phyloP scores from a whole-genome alignment of 495 filamentous ascomycete genomes.

The Penicillium riverlandense region DNA sequence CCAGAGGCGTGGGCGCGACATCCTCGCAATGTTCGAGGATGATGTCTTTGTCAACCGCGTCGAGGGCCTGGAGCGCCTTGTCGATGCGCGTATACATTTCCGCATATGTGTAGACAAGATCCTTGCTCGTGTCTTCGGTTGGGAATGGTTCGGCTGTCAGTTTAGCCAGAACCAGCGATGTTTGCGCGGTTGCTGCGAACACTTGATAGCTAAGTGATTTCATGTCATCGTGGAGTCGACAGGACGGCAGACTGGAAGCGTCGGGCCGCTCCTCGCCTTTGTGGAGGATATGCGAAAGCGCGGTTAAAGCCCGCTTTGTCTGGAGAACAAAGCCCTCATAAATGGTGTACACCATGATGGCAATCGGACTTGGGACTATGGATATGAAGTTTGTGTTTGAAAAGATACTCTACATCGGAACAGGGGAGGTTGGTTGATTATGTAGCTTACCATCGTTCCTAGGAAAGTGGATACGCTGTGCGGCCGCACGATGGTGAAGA shows the following conservation, averaged over 20 bases:
- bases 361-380: no score
- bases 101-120: conserved; percentile 4
- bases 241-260: conserved; percentile 2
- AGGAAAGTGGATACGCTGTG: no score
- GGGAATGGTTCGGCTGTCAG: neutral
- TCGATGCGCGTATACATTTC: conserved; percentile 6
- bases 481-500: no score
- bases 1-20: neutral
- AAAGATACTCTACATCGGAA: no score
- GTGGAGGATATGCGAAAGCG: conserved; percentile 2
- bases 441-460: no score
- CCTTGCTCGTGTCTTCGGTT: neutral
- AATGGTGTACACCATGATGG: conserved; percentile 3
- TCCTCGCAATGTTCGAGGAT: conserved; percentile 2
- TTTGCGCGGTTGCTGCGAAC: conserved; percentile 3
- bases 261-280: conserved; percentile 4
- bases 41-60: conserved; percentile 1
- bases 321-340: conserved; percentile 10
- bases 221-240: conserved; percentile 3
- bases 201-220: conserved; percentile 6
- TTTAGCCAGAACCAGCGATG: conserved; percentile 1
- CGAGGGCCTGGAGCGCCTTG: conserved; percentile 1
- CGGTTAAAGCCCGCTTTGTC: conserved; percentile 2
- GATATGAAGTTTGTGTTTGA: no score
- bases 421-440: no score